phyloP scores from a whole-genome alignment of 495 filamentous ascomycete species.

The Daldinia caldariorum region DNA sequence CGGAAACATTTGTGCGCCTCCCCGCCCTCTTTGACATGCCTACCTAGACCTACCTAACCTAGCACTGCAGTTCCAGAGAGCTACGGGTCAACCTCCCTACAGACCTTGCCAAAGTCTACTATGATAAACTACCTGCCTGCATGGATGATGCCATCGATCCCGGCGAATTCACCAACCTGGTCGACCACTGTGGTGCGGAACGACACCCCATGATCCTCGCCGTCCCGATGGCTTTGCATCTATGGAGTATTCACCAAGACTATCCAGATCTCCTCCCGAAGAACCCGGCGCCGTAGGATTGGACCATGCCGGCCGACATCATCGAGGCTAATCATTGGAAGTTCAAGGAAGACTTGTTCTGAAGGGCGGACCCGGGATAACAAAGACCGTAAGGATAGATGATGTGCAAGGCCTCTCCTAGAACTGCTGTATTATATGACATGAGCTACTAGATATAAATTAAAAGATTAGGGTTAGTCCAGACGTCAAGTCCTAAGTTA shows the following conservation, averaged over 20 bases:
- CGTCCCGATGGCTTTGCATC: slow-evolving; percentile 36
- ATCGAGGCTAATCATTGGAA: slow-evolving; percentile 42
- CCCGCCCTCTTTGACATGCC: background rate
- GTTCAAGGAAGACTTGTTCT: slow-evolving; percentile 32
- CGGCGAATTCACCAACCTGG: slow-evolving; percentile 25
- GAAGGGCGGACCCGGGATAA: background rate
- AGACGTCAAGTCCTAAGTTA: background rate
- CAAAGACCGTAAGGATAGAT: background rate
- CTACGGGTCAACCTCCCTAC: slow-evolving; percentile 31
- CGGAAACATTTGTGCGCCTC: slow-evolving; percentile 25
- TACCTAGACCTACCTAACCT: slow-evolving; percentile 10
- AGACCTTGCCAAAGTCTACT: slow-evolving; percentile 35
- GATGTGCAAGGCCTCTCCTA: background rate
- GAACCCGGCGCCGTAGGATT: slow-evolving; percentile 38
- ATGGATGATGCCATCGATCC: slow-evolving; percentile 34
- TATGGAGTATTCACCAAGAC: slow-evolving; percentile 38
- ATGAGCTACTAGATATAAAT: background rate
- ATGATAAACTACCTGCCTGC: slow-evolving; percentile 26
- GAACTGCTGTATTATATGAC: background rate
- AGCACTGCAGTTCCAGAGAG: slow-evolving; percentile 15
- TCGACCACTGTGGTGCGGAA: slow-evolving; percentile 36
- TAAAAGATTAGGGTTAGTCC: background rate
- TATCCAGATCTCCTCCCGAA: slow-evolving; percentile 41
- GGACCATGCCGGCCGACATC: slow-evolving; percentile 36
- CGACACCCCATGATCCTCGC: slow-evolving; percentile 38